These are phyloP conservation scores for Smallanthus sonchifolius DNA, from an alignment of 129 eudicot genomes.

Conservation along the genomic window DNA sequence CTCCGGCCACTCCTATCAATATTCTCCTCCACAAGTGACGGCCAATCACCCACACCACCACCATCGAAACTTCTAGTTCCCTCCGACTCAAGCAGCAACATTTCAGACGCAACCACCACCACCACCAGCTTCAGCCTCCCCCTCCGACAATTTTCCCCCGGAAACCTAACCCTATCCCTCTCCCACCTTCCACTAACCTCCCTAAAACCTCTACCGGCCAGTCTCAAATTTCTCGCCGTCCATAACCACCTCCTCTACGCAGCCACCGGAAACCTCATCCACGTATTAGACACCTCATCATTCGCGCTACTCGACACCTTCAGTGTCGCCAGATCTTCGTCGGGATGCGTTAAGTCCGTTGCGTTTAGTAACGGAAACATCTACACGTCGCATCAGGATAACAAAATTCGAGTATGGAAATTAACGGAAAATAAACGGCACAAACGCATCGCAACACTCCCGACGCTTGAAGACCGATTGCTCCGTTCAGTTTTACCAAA, in stretches of 20 bases:
- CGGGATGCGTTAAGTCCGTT: constrained; percentile 61
- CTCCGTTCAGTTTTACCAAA: constrained; percentile 42
- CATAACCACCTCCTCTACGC: constrained; percentile 48
- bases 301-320: constrained; percentile 38
- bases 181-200: constrained; percentile 14
- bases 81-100: background rate
- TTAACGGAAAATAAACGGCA: constrained; percentile 33
- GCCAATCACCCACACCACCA: constrained; percentile 4
- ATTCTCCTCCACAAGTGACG: constrained; percentile 10
- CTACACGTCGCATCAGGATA: constrained; percentile 77
- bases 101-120: background rate
- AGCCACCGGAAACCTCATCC: constrained; percentile 43
- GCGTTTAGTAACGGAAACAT: constrained; percentile 39
- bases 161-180: constrained; percentile 12
- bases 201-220: constrained; percentile 12
- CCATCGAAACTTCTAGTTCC: background rate
- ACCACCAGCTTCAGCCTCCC: background rate
- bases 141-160: background rate
- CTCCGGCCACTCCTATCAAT: constrained; percentile 6
- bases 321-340: constrained; percentile 20
- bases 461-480: constrained; percentile 58
- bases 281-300: constrained; percentile 31
- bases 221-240: constrained; percentile 22
- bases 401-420: constrained; percentile 68
- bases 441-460: constrained; percentile 53